phyloP scores from a whole-genome alignment of 2,329 filamentous ascomycete genomes.

The Capronia coronata region DNA sequence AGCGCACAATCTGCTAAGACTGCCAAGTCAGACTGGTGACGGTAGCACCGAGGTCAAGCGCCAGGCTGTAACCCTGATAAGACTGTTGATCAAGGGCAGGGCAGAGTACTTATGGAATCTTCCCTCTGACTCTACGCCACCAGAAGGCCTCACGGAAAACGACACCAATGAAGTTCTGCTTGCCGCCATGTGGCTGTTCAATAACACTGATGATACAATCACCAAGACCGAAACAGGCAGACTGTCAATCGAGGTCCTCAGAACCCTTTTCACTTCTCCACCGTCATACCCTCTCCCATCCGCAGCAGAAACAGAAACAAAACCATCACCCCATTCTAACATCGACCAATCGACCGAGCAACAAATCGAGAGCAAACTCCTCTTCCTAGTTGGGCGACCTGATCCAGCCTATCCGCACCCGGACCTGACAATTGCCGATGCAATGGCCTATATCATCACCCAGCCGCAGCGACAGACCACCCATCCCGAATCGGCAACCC shows the following conservation, averaged over 20 bases:
- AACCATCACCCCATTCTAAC: neutral
- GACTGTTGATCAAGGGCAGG: constrained; percentile 19
- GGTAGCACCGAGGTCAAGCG: constrained; percentile 13
- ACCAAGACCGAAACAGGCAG: constrained; percentile 19
- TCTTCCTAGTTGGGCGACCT: neutral
- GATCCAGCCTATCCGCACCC: neutral
- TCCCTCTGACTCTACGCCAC: neutral
- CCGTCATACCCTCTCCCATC: neutral
- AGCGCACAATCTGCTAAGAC: constrained; percentile 4
- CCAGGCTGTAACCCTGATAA: constrained; percentile 8
- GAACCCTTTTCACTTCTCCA: constrained; percentile 3
- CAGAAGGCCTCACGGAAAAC: neutral
- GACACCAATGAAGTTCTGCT: neutral
- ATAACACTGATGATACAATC: constrained; percentile 8
- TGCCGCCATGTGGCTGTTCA: constrained; percentile 10
- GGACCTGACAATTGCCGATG: constrained; percentile 5
- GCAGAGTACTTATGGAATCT: constrained; percentile 3
- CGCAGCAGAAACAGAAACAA: neutral
- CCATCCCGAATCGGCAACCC: neutral
- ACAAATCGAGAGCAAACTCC: neutral
- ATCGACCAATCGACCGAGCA: neutral
- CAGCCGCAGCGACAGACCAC: neutral
- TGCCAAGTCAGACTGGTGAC: constrained; percentile 3
- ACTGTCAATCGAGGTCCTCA: constrained; percentile 19
- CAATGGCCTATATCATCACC: constrained; percentile 11